Evolutionary conservation across 208 protist species (phyloP), one percentile per base, ranked within the genome.

Genomic region (Trichomonas vaginalis): DNA sequence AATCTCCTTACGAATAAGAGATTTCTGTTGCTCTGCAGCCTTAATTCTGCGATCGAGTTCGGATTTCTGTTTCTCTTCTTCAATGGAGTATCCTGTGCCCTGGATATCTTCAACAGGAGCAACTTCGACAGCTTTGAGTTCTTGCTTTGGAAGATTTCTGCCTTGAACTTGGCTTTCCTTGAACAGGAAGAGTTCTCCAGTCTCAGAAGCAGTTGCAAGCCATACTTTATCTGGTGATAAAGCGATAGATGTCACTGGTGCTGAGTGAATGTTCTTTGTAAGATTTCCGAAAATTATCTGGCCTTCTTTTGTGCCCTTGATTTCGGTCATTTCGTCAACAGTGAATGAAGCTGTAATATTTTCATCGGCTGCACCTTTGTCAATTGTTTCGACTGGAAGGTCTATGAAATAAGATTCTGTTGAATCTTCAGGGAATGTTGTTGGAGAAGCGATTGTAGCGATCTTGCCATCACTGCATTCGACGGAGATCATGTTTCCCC

Each of bases 11-110:
- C 96, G 96, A 15, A 97, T 92, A 0, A 17, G 51, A 49, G 98
- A 95, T 95, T 99, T 98, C 86, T 98, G 97, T 46, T 92, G 86
- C 88, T 98, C 97, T 95, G 98, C 97, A 23, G 95, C 97, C 1
- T 97, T 97, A 80, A 97, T 96, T 0, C 95, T 96, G 23, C 95
- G 83, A 83, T 98, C 97, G n/a, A 96, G 95, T 95, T 99, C 98
- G 79, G 98, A 97, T 37, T 98, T 98, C 80, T 98, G 98, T 96
- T 98, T 99, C 92, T 98, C 98, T 96, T 99, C 98, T 96, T 98
- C 97, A 62, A 99, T 96, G 10, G 96, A 97, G 95, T 98, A 97
- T n/a, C 92, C 56, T 23, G 12, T 42, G 9, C 96, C 95, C 61
- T 95, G 49, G 21, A 97, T 96, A 96, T 97, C 96, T 14, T 49